phyloP scores from a whole-genome alignment of 352 stramenopile species.

The Elongisporangium undulatum region DNA sequence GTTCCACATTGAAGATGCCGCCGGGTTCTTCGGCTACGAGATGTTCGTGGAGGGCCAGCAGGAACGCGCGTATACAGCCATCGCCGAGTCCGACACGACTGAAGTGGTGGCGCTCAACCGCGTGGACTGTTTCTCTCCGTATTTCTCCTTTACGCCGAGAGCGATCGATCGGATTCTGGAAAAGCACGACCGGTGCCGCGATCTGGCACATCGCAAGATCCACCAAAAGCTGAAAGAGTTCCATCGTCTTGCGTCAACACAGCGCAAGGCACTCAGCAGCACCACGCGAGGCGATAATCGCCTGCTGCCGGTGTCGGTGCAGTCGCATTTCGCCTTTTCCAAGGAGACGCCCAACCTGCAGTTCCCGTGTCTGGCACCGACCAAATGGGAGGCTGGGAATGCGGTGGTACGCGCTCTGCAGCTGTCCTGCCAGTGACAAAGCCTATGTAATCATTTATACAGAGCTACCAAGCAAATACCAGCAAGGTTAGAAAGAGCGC shows the following conservation, averaged over 20 bases:
- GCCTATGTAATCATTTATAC: neutral
- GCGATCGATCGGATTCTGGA: slow-evolving; percentile 54
- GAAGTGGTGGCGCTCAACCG: slow-evolving; percentile 64
- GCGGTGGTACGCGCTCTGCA: slow-evolving; percentile 44
- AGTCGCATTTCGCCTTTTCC: slow-evolving; percentile 36
- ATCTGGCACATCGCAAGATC: slow-evolving; percentile 36
- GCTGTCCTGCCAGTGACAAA: slow-evolving; percentile 30
- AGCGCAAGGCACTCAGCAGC: slow-evolving; percentile 18
- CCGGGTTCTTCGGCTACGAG: slow-evolving; percentile 65
- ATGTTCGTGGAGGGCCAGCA: slow-evolving; percentile 61
- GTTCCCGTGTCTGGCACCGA: slow-evolving; percentile 45
- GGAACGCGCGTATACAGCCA: slow-evolving; percentile 43
- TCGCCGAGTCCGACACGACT: slow-evolving; percentile 43
- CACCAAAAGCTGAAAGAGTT: slow-evolving; percentile 55
- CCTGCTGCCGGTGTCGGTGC: slow-evolving; percentile 24
- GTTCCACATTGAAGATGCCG: slow-evolving; percentile 42
- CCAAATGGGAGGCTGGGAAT: slow-evolving; percentile 49
- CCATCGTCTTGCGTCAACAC: slow-evolving; percentile 13
- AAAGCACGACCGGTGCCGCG: slow-evolving; percentile 41
- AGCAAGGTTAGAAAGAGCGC: neutral
- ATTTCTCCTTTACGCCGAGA: slow-evolving; percentile 64
- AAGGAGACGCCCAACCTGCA: slow-evolving; percentile 48
- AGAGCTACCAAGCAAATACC: neutral
- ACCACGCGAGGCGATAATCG: slow-evolving; percentile 12
- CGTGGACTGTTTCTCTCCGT: slow-evolving; percentile 68